phyloP scores from a whole-genome alignment of 2,329 filamentous ascomycete genomes.

The Colletotrichum chrysophilum region DNA sequence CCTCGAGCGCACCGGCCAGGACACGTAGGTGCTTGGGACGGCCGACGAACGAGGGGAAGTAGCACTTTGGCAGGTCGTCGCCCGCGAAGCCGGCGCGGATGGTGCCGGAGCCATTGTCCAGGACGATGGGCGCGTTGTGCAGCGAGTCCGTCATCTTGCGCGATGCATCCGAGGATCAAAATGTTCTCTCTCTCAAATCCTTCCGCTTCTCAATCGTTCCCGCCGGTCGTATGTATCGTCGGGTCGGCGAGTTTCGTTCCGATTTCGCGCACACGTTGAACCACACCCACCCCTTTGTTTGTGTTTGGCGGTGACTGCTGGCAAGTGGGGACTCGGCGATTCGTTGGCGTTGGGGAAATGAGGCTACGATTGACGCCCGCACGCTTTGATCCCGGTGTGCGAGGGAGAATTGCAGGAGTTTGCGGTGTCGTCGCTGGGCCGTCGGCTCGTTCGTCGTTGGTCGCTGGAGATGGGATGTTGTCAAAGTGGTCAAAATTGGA shows the following conservation, averaged over 20 bases:
- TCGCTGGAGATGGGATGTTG: background rate
- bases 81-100: slow-evolving; percentile 97
- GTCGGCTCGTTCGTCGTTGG: slow-evolving; percentile 7
- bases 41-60: slow-evolving; percentile 96
- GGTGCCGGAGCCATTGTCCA: slow-evolving; percentile 98
- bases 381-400: background rate
- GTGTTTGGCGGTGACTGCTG: slow-evolving; percentile 15
- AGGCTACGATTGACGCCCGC: background rate
- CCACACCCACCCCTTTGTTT: slow-evolving; percentile 15
- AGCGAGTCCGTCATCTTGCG: slow-evolving; percentile 65
- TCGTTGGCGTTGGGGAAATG: background rate
- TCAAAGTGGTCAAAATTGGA: slow-evolving; percentile 16
- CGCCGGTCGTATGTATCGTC: background rate
- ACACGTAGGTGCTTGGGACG: slow-evolving; percentile 94
- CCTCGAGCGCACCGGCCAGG: slow-evolving; percentile 94
- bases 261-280: background rate
- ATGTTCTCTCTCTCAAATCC: background rate
- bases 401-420: background rate
- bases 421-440: background rate
- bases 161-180: slow-evolving; percentile 17
- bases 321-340: background rate
- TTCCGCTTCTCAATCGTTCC: background rate
- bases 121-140: slow-evolving; percentile 97
- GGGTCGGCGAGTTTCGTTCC: background rate
- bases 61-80: slow-evolving; percentile 94